Evolutionary conservation across 192 early-diverging fungal genomes (phyloP), one percentile per base, ranked within the genome.

Genomic region (Ramicandelaber brevisporus): DNA sequence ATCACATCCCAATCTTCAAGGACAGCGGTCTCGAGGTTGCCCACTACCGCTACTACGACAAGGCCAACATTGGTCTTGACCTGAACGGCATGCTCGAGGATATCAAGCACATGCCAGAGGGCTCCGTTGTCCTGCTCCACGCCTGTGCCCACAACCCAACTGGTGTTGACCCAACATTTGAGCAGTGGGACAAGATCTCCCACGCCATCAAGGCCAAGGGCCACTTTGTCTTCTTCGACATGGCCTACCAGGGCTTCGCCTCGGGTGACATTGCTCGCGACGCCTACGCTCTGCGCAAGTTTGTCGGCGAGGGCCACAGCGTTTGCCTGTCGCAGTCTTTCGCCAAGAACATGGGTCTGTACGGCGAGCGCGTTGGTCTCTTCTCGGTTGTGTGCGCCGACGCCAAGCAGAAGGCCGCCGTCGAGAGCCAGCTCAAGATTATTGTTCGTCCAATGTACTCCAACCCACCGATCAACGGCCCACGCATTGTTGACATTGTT

Each of bases 111-210:
- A 68, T 88, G 29, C 89, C 89, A 18, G 57, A 64, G 45, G 74
- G 71, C 34, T 88, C 86, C 31, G 55, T 92, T 26, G 58, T 96
- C 33, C 62, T 99, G 29, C 58, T 99, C 29, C 93, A 99, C 47
- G 93, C 89, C 22, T 99, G 93, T 41, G 93, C 90, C 3, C 93
- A 99, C 57, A 99, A 99, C 65, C 93, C 93, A 19, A 96, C 93
- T 3, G 93, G 93, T 46, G 90, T 92, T 12, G 93, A 99, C 59
- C 93, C 93, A 18, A 84, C 80, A 17, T 43, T 48, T 13, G 78
- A 57, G 32, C 88, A 99, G 48, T 99, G 93, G 93, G 54, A 60
- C 29, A 55, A 85, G 46, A 73, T 99, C 41, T 70, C 74, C 35
- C 36, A 68, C 31, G 59, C 75, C 23, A 50, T 82, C 22, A 72